phyloP scores from a whole-genome alignment of 2,329 filamentous ascomycete species.

The Aspergillus sp. region DNA sequence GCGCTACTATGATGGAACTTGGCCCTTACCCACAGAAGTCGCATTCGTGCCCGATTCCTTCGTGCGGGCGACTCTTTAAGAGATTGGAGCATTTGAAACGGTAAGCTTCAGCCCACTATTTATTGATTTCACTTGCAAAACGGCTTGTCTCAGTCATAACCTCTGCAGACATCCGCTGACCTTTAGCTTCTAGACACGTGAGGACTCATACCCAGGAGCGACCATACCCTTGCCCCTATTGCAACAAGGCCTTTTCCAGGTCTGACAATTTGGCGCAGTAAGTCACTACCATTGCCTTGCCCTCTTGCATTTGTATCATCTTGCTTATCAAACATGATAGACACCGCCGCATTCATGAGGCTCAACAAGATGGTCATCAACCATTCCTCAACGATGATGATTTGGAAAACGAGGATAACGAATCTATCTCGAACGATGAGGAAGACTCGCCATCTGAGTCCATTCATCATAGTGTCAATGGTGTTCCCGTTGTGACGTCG shows the following conservation, averaged over 20 bases:
- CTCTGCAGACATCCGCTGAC: slow-evolving; percentile 54
- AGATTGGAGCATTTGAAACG: slow-evolving; percentile 98
- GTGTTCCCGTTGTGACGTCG: slow-evolving; percentile 35
- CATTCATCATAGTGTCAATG: slow-evolving; percentile 31
- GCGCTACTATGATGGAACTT: slow-evolving; percentile 93
- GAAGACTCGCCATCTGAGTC: slow-evolving; percentile 63
- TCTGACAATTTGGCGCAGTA: slow-evolving; percentile 99
- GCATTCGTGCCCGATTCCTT: slow-evolving; percentile 98
- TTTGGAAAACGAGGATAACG: slow-evolving; percentile 83
- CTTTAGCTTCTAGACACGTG: slow-evolving; percentile 73
- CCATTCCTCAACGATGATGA: slow-evolving; percentile 67
- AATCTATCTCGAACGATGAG: slow-evolving; percentile 76
- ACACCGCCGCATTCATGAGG: slow-evolving; percentile 79
- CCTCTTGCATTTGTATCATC: neutral
- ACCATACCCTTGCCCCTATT: slow-evolving; percentile 95
- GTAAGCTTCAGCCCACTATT: slow-evolving; percentile 58
- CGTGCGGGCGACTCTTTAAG: slow-evolving; percentile 97
- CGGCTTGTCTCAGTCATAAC: slow-evolving; percentile 34
- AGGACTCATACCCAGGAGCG: slow-evolving; percentile 99
- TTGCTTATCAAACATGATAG: slow-evolving; percentile 47
- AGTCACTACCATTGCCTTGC: slow-evolving; percentile 29
- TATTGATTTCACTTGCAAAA: slow-evolving; percentile 24
- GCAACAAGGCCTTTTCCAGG: slow-evolving; percentile 97
- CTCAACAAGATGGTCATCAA: slow-evolving; percentile 58
- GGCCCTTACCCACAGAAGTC: slow-evolving; percentile 97